Evolutionary conservation across 2,329 filamentous ascomycete genomes (phyloP).

Genomic region (Emericellopsis cladophorae): DNA sequence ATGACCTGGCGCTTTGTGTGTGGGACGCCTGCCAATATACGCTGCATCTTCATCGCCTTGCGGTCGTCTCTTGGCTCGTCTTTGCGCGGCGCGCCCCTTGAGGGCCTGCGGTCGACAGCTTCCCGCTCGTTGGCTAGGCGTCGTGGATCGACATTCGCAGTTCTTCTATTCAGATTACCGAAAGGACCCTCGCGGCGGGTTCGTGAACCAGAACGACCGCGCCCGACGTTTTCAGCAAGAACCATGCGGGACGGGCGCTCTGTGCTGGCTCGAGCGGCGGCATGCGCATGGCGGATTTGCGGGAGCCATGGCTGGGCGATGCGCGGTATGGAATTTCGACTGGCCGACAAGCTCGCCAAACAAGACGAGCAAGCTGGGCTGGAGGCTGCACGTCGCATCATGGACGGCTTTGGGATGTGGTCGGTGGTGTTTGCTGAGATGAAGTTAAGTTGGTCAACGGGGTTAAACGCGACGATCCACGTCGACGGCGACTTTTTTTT

Average conservation of each 20-base stretch:
- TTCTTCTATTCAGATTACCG: constrained; percentile 41
- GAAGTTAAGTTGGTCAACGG: too few species aligned
- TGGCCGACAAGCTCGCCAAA: not conserved
- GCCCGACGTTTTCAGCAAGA: constrained; percentile 39
- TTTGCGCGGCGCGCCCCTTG: constrained; percentile 15
- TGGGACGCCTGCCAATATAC: constrained; percentile 59
- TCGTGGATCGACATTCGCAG: constrained; percentile 23
- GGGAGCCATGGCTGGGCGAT: constrained; percentile 16
- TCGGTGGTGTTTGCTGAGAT: too few species aligned
- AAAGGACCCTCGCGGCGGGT: constrained; percentile 35
- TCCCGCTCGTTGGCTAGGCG: constrained; percentile 5
- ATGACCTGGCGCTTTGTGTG: constrained; percentile 51
- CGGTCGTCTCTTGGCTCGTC: constrained; percentile 23
- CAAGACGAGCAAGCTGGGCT: constrained; percentile 11
- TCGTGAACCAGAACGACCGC: constrained; percentile 8
- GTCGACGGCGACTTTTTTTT: too few species aligned
- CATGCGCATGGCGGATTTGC: constrained; percentile 16
- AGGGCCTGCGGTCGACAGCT: constrained; percentile 9
- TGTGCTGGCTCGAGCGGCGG: not conserved
- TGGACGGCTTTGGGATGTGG: not conserved
- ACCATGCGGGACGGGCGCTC: constrained; percentile 42
- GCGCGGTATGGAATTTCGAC: constrained; percentile 4
- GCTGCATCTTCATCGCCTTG: constrained; percentile 92
- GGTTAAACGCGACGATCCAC: too few species aligned
- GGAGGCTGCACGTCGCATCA: constrained; percentile 2